These are phyloP conservation scores for Gliomastix tumulicola DNA, from an alignment of 2,329 filamentous ascomycete genomes.

Conservation along the genomic window DNA sequence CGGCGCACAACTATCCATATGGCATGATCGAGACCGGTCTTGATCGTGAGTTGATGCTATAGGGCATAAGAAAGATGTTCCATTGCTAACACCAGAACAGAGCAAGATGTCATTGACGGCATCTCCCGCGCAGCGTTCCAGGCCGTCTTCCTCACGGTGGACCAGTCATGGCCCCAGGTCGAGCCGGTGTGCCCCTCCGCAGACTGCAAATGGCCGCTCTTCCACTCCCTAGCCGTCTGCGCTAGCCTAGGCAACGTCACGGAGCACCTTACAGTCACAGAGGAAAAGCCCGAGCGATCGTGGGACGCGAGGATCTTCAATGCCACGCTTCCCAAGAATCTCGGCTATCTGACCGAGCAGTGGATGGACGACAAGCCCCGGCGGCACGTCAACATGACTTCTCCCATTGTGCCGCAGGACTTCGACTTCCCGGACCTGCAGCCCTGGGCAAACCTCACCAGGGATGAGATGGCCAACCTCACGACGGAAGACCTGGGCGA, in stretches of 20 bases:
- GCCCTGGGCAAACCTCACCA: not conserved
- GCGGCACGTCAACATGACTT: slow-evolving; percentile 2
- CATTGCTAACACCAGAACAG: not conserved
- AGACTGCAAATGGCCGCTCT: slow-evolving; percentile 3
- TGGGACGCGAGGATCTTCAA: not conserved
- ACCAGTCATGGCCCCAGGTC: slow-evolving; percentile 2
- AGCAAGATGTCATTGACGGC: not conserved
- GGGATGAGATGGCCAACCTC: not conserved
- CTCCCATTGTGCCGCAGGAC: slow-evolving; percentile 1
- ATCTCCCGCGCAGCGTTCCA: slow-evolving; percentile 3
- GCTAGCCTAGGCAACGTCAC: slow-evolving; percentile 4
- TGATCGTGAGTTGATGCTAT: too few species aligned
- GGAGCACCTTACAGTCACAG: not conserved
- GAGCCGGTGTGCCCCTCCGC: slow-evolving; percentile 3
- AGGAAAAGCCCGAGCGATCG: not conserved
- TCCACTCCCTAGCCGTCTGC: slow-evolving; percentile 4
- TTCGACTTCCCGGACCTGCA: not conserved
- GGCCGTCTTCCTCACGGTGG: slow-evolving; percentile 2
- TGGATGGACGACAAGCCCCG: not conserved
- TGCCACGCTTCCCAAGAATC: not conserved
- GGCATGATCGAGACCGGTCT: too few species aligned
- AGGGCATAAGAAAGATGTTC: too few species aligned
- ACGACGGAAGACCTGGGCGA: too few species aligned
- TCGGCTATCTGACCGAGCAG: not conserved
- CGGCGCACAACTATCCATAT: too few species aligned